Conservation (phyloP, 257 asterid genomes). For the Solanum stenotomum region DNA sequence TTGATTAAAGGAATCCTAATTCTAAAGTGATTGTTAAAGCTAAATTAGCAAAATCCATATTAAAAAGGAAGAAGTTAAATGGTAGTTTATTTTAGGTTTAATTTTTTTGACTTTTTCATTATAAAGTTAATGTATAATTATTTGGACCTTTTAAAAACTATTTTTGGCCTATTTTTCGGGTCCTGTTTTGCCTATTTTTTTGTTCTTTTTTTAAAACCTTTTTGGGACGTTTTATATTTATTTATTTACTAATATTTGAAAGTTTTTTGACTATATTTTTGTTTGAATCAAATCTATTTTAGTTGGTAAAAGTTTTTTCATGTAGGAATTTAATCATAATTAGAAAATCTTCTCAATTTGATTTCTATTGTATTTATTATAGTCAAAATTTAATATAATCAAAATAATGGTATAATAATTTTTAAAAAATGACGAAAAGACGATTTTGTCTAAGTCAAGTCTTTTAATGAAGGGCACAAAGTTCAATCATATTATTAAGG, state of each 20-base stretch:
- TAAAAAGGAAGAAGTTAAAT: not conserved
- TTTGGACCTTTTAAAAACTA: not conserved
- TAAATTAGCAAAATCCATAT: not conserved
- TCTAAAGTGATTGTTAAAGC: not conserved
- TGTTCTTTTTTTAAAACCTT: too few species aligned
- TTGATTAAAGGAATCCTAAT: not conserved
- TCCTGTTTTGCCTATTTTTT: not conserved
- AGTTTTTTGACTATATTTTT: not conserved
- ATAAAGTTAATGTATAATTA: too few species aligned
- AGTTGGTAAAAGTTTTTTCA: not conserved
- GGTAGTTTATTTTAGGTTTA: too few species aligned
- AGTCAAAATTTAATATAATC: too few species aligned
- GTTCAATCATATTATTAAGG: not conserved
- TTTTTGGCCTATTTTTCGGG: not conserved
- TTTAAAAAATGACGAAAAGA: too few species aligned
- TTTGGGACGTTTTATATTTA: too few species aligned
- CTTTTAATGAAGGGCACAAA: not conserved
- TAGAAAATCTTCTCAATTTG: not conserved
- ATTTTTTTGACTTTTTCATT: too few species aligned
- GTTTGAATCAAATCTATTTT: not conserved
- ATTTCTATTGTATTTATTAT: too few species aligned
- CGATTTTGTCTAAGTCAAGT: not conserved
- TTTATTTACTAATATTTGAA: not conserved
- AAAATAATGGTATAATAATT: too few species aligned
- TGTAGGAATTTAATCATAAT: not conserved